Evolutionary conservation across 805 yeast species (phyloP), one percentile per base, ranked within the genome.

Genomic region (Hanseniaspora taiwanica): DNA sequence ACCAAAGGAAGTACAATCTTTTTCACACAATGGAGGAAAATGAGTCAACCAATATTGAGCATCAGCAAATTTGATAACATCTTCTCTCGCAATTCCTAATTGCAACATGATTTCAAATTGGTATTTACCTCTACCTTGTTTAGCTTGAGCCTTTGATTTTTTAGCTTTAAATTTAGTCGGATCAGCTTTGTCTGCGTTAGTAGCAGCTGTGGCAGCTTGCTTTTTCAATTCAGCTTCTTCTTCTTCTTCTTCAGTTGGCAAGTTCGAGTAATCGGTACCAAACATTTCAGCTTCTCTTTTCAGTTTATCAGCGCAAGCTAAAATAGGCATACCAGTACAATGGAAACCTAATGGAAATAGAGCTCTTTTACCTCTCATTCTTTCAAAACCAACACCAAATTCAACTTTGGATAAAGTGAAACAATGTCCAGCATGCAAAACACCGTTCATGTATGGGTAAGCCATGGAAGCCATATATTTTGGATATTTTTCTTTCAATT

Each of bases 261-360:
- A 79, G 14, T 76, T 76, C 3, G 72, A 63, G 53, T 82, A 91
- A 54, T 84, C 86, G 14, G 63, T 68, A 40, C 98, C 98, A 58
- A 91, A 91, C 60, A 74, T 60, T 65, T 91, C 96, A 44, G 87
- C 69, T 68, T 91, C 98, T 61, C 98, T 78, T 56, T 75, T 76
- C 56, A 91, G 72, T 65, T 91, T 89, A 65, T 89, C 98, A 38
- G 98, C 97, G 54, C 95, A 74, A 21, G 97, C 89, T 58, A 76
- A 71, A 60, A 91, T 91, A 40, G 98, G 97, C 96, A 91, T 81
- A 71, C 98, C 98, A 27, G 98, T 91, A 73, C 98, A 91, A 65
- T 91, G 98, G 80, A 89, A 91, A 38, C 98, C 98, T 43, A 91
- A 71, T 39, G 98, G 97, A 66, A 84, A 91, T 45, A 87, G 67